Base-by-base conservation (phyloP, 352 stramenopile species). In the Aphanomyces stellatus region DNA sequence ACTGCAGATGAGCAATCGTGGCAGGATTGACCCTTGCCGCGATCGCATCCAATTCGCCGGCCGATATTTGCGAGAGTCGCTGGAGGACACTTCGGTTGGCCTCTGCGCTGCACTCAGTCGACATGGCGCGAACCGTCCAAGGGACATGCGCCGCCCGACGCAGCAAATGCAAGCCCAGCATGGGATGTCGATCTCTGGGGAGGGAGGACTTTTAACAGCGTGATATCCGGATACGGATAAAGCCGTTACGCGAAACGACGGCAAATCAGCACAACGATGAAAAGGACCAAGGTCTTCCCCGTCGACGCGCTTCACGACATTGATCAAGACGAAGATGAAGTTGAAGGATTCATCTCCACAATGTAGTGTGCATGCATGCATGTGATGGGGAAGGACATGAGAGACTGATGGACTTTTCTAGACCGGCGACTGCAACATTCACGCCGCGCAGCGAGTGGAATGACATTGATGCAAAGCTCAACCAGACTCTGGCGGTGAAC, bases 301-400 rank as follows among this genome's bases (percentile, higher is more conserved):
- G n/a, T n/a, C n/a, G n/a, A n/a, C n/a, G n/a, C n/a, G n/a, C n/a
- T n/a, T n/a, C n/a, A n/a, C n/a, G n/a, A n/a, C 42, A 24, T 51
- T 7, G 49, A 40, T 30, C n/a, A 34, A 5, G 55, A 51, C 25
- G 55, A 64, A 15, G 55, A 51, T 22, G 55, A 64, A 2, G 55
- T n/a, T 4, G 55, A 64, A 30, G 55, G 55, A 10, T 64, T 64
- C 51, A 24, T 60, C 31, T 19, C 51, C 6, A 41, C 51, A n/a
- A n/a, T n/a, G n/a, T n/a, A n/a, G 51, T 60, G 43, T 22, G 31
- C 24, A 4, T 10, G 4, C 51, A 42, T 8, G 2, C 28, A 4
- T 60, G 51, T 33, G 43, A 22, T 4, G 28, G 25, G 4, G 28
- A 31, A 10, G 51, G n/a, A n/a, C n/a, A n/a, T n/a, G n/a, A n/a